Evolutionary conservation across 345 rosid genomes (phyloP).

Genomic region (Salix arbutifolia): DNA sequence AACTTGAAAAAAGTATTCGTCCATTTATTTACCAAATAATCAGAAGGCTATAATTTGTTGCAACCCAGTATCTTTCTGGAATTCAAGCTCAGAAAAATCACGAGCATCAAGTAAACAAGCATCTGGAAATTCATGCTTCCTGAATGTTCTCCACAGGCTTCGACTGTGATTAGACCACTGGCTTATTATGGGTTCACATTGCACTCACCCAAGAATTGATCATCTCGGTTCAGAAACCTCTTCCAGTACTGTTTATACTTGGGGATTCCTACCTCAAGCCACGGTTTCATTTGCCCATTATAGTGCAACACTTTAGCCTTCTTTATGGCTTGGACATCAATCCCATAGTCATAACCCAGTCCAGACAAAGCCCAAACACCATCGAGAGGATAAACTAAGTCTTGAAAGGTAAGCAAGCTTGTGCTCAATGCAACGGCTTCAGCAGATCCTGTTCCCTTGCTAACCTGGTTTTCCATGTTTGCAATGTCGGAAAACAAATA

Average conservation of each 20-base stretch:
- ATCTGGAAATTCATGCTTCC: slow-evolving; percentile 11
- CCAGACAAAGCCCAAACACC: slow-evolving; percentile 22
- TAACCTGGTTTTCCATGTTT: slow-evolving; percentile 36
- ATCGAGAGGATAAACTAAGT: slow-evolving; percentile 22
- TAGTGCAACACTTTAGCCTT: slow-evolving; percentile 31
- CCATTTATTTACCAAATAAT: slow-evolving; percentile 27
- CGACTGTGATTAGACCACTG: slow-evolving; percentile 6
- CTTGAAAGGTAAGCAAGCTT: slow-evolving; percentile 29
- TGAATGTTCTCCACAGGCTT: slow-evolving; percentile 4
- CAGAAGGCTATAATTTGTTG: slow-evolving; percentile 13
- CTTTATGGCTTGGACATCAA: slow-evolving; percentile 15
- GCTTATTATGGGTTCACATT: slow-evolving; percentile 43
- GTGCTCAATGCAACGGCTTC: slow-evolving; percentile 37
- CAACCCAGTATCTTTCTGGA: slow-evolving; percentile 17
- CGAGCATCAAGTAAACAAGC: slow-evolving; percentile 12
- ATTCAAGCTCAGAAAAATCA: slow-evolving; percentile 21
- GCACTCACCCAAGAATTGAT: slow-evolving; percentile 16
- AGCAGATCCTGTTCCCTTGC: slow-evolving; percentile 34
- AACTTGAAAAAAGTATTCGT: background rate
- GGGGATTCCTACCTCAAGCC: slow-evolving; percentile 33
- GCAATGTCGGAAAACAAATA: slow-evolving; percentile 4
- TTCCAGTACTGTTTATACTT: slow-evolving; percentile 30
- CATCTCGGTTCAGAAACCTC: slow-evolving; percentile 18
- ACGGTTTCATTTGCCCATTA: slow-evolving; percentile 35
- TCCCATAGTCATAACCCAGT: slow-evolving; percentile 26